phyloP scores from a whole-genome alignment of 805 yeast species.

The Saccharomycopsis fibuligera region DNA sequence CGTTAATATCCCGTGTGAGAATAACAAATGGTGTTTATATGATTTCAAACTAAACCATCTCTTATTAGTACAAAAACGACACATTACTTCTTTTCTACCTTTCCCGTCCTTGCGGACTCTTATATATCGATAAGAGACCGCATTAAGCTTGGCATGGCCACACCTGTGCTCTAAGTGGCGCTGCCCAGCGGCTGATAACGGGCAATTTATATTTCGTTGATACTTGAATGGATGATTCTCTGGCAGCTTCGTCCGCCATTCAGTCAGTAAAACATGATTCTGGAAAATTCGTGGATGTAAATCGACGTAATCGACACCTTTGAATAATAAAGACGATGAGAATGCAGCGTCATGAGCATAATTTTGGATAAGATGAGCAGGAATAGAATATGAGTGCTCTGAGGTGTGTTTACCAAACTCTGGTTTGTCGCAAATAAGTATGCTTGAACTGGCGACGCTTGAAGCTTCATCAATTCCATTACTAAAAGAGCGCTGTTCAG shows the following conservation, averaged over 20 bases:
- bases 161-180: neutral
- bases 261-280: neutral
- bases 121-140: neutral
- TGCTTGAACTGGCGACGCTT: too few species aligned
- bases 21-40: slow-evolving; percentile 24
- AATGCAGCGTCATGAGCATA: too few species aligned
- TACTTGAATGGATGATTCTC: neutral
- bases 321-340: too few species aligned
- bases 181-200: neutral
- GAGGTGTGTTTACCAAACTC: too few species aligned
- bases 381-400: too few species aligned
- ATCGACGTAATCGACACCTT: too few species aligned
- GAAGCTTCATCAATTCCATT: too few species aligned
- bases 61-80: slow-evolving; percentile 13
- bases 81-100: slow-evolving; percentile 8
- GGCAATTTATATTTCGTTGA: slow-evolving; percentile 5
- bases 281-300: slow-evolving; percentile 13
- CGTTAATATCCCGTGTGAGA: slow-evolving; percentile 17
- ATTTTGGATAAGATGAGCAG: too few species aligned
- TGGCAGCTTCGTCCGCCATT: neutral
- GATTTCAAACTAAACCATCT: slow-evolving; percentile 22
- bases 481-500: too few species aligned
- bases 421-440: too few species aligned
- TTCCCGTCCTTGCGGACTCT: neutral
- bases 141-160: neutral